Conservation (phyloP, 192 early-diverging fungal genomes). For the Chytriomyces hyalinus region DNA sequence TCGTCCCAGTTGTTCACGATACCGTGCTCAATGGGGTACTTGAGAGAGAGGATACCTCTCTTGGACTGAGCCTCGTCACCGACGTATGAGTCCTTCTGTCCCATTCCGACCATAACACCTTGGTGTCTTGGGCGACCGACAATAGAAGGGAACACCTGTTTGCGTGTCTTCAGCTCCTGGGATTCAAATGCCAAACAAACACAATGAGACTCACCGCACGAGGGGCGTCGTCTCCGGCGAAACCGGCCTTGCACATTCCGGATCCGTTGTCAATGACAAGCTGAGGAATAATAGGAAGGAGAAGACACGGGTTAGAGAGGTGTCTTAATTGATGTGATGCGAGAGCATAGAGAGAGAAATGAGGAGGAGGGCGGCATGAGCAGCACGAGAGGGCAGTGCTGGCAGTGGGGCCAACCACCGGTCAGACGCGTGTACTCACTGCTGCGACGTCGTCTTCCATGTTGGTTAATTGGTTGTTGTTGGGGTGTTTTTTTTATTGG, state of each 20-base stretch:
- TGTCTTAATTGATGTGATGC: not conserved
- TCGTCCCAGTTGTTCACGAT: slow-evolving; percentile 82
- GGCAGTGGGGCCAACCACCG: not conserved
- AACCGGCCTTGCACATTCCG: slow-evolving; percentile 78
- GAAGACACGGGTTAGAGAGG: not conserved
- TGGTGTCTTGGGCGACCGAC: slow-evolving; percentile 74
- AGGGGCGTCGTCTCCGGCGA: slow-evolving; percentile 73
- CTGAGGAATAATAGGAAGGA: slow-evolving; percentile 5
- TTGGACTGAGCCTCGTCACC: slow-evolving; percentile 77
- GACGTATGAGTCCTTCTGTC: slow-evolving; percentile 75
- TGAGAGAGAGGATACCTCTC: slow-evolving; percentile 72
- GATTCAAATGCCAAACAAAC: not conserved
- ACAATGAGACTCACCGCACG: slow-evolving; percentile 51
- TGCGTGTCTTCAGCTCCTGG: not conserved
- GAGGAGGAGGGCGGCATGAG: not conserved
- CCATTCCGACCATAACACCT: slow-evolving; percentile 77
- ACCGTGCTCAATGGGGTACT: slow-evolving; percentile 77
- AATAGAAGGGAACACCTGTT: slow-evolving; percentile 68
- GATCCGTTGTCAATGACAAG: slow-evolving; percentile 74
- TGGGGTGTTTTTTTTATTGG: not conserved
- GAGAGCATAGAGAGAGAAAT: too few relatives aligned
- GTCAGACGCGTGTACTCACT: slow-evolving; percentile 20
- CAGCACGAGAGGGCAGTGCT: not conserved
- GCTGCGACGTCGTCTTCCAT: slow-evolving; percentile 36
- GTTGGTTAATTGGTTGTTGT: not conserved